Evolutionary conservation across 2,329 filamentous ascomycete species (phyloP), one percentile per base, ranked within the genome.

Genomic region (Penicillium sp.): DNA sequence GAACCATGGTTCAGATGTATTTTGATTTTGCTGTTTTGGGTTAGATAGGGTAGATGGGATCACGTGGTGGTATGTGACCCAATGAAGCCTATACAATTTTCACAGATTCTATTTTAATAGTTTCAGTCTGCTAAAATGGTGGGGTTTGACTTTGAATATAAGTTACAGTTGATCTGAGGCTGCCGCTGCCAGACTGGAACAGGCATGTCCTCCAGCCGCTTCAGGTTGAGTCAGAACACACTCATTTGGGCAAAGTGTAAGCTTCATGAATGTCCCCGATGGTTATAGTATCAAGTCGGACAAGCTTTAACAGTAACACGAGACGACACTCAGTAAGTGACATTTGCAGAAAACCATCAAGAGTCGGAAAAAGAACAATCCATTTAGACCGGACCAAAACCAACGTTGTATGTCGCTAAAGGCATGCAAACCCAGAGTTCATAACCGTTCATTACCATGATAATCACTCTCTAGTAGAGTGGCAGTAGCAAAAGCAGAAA

Each of bases 371-470:
- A 43, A 50, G 31, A 50, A 51, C 47, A 36, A 55, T 45, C 47
- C 30, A 51, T 48, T 43, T 19, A 52, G 28, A 48, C 30, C 14
- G 38, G 30, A 40, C 26, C 33, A 41, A 41, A 51, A 55, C 53
- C 47, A 37, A 44, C 45, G 31, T 38, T 51, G 46, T 51, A 51
- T 51, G 40, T 51, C 33, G 53, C 47, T 53, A 50, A 55, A 55
- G 46, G 46, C 26, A 47, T 53, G 50, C 50, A 47, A 14, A 50
- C 51, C 36, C 46, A 55, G 31, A 59, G 37, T 60, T 64, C 61
- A 64, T 64, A 50, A 63, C 59, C 63, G 59, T 63, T 65, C 63
- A 65, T 65, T 64, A 65, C 61, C 62, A 61, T 64, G 57, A 64
- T 65, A 55, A 61, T 65, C 63, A 55, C 63, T 65, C 62, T 65